These are phyloP conservation scores for Bacidia gigantensis DNA, from an alignment of 495 filamentous ascomycete genomes.

Conservation along the genomic window DNA sequence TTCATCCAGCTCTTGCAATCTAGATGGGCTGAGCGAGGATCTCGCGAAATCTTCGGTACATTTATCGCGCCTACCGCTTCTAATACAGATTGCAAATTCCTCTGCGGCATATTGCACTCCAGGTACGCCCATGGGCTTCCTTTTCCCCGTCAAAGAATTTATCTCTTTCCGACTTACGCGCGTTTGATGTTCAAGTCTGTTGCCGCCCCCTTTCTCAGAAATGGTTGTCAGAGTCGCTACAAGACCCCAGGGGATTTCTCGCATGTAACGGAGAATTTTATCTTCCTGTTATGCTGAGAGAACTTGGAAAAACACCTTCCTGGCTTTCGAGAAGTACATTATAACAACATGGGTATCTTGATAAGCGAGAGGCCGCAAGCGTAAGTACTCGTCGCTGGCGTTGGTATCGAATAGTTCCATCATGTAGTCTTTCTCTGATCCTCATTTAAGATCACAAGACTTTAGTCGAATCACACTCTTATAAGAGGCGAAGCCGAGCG, in stretches of 20 bases:
- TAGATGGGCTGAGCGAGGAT: background rate
- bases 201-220: background rate
- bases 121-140: too few species aligned
- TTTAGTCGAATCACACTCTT: too few species aligned
- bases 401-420: conserved; percentile 98
- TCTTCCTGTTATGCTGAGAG: too few species aligned
- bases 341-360: conserved; percentile 97
- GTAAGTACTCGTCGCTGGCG: conserved; percentile 96
- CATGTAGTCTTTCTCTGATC: too few species aligned
- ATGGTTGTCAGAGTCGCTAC: background rate
- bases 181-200: too few species aligned
- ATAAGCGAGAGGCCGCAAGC: conserved; percentile 88
- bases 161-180: too few species aligned
- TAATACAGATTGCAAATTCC: background rate
- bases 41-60: background rate
- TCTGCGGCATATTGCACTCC: background rate
- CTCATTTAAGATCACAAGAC: too few species aligned
- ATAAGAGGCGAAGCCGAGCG: too few species aligned
- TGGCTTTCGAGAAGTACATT: conserved; percentile 97
- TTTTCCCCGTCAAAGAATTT: too few species aligned
- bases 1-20: background rate
- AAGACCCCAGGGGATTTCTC: background rate
- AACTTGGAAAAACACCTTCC: too few species aligned
- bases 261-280: too few species aligned
- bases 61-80: background rate